Base-by-base conservation (phyloP, 441 rosid genomes). In the Pelargonium australe region DNA sequence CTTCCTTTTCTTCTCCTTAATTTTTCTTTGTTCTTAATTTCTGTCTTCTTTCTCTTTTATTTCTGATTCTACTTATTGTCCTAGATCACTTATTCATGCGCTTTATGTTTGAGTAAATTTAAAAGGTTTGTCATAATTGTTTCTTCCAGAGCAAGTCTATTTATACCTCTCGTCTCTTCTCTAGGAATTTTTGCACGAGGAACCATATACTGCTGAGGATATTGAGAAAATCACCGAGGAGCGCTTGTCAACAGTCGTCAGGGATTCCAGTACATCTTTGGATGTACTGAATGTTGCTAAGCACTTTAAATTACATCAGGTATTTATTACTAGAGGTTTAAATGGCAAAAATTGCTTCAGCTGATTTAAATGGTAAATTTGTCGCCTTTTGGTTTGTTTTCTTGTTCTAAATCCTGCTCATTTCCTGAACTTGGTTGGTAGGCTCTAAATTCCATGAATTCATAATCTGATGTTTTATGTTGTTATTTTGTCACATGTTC, bases 291-390 rank as follows among this genome's bases (percentile, higher is more conserved):
- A 83, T 61, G 96, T 82, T 47, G 96, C 97, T 28, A 77, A 80
- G 68, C 86, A 90, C 70, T 95, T 87, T 77, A 91, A 92, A 79
- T 78, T 95, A 70, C 83, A 90, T 69, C 96, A 95, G 96, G 99
- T 91, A 75, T 65, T 64, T 53, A 51, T 68, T 20, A 23, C 25
- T 23, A 23, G 25, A 23, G 25, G 25, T 23, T 23, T 23, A 23
- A 23, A 23, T 23, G 25, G 25, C 25, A 23, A 13, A 13, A 49
- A 13, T 3, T 49, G 57, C 57, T 13, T 14, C 5, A 49, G n/a
- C 57, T 57, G 61, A 10, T 17, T 44, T 41, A 14, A 19, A 49
- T 23, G 25, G 17, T 9, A 43, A 28, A 41, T 28, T 20, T 47
- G 5, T 45, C 57, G n/a, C 57, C 45, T 62, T 31, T 20, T 17